Evolutionary conservation across 768 basidiomycete species (phyloP).

Genomic region (Mycena floridula): DNA sequence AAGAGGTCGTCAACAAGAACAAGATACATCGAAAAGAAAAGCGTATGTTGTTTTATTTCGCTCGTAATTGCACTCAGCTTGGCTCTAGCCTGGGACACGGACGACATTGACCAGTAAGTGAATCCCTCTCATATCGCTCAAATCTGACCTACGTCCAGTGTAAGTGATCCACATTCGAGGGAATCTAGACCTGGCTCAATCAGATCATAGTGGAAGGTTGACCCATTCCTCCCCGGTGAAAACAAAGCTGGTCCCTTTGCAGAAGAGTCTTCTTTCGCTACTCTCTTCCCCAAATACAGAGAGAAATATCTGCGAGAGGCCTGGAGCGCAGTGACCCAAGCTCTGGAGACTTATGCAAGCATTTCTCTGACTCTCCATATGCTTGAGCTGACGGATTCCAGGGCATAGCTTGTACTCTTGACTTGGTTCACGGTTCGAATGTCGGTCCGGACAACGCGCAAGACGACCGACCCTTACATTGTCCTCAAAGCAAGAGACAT

Average conservation of each 20-base stretch:
- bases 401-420: conserved; percentile 88
- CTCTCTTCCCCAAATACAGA: conserved; percentile 96
- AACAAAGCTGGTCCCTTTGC: conserved; percentile 80
- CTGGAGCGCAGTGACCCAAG: conserved; percentile 86
- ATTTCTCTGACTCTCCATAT: conserved; percentile 1
- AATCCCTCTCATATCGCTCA: conserved; percentile 5
- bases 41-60: conserved; percentile 47
- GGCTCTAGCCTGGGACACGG: conserved; percentile 90
- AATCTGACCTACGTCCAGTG: no score
- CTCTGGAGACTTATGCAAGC: conserved; percentile 74
- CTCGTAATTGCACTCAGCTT: background rate
- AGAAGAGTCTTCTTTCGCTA: conserved; percentile 97
- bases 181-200: no score
- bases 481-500: conserved; percentile 94
- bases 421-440: conserved; percentile 95
- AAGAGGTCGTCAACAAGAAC: conserved; percentile 64
- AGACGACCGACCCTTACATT: conserved; percentile 95
- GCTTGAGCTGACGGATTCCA: conserved; percentile 21
- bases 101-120: conserved; percentile 96
- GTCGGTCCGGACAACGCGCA: conserved; percentile 95
- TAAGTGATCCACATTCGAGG: no score
- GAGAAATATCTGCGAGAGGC: conserved; percentile 95
- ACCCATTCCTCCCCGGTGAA: conserved; percentile 67
- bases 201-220: conserved; percentile 76
- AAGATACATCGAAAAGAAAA: conserved; percentile 92